Conservation (phyloP, 345 rosid genomes). For the Rhizophora apiculata region DNA sequence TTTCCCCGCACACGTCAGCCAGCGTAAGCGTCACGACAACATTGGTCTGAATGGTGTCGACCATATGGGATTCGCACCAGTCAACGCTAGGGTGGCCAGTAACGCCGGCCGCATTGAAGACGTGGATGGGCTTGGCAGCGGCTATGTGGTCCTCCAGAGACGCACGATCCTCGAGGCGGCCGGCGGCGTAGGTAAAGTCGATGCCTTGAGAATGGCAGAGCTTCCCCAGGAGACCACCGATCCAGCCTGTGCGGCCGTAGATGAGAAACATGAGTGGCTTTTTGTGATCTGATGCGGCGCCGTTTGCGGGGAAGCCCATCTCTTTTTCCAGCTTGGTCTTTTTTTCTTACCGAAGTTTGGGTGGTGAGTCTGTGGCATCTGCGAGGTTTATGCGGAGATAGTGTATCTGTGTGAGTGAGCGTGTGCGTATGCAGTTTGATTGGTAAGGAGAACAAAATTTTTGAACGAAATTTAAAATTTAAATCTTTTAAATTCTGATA, state of each 20-base stretch:
- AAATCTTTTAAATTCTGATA: no score
- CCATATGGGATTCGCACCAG: constrained; percentile 94
- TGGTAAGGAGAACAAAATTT: no score
- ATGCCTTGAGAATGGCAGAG: constrained; percentile 66
- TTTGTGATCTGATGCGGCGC: constrained; percentile 24
- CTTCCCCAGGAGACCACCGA: constrained; percentile 80
- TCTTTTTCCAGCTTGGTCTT: not conserved
- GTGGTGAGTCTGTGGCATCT: no score
- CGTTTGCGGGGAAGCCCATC: constrained; percentile 60
- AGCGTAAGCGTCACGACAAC: constrained; percentile 83
- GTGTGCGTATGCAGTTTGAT: no score
- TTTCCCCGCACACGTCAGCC: constrained; percentile 79
- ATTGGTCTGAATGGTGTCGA: constrained; percentile 83
- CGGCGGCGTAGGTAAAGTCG: constrained; percentile 63
- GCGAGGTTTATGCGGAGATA: no score
- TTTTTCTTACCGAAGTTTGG: no score
- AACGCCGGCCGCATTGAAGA: constrained; percentile 92
- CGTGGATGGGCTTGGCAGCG: constrained; percentile 64
- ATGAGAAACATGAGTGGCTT: constrained; percentile 65
- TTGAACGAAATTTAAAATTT: no score
- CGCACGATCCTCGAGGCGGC: constrained; percentile 73
- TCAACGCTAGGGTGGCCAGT: constrained; percentile 93
- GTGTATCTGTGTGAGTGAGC: no score
- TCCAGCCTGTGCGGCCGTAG: constrained; percentile 93
- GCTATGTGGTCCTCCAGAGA: constrained; percentile 66